Percentiles rank a stretch among this genome's conserved stretches.
These are phyloP conservation scores for Coniochaeta sp. DNA, from an alignment of 2,329 filamentous ascomycete species.

Conservation along the genomic window DNA sequence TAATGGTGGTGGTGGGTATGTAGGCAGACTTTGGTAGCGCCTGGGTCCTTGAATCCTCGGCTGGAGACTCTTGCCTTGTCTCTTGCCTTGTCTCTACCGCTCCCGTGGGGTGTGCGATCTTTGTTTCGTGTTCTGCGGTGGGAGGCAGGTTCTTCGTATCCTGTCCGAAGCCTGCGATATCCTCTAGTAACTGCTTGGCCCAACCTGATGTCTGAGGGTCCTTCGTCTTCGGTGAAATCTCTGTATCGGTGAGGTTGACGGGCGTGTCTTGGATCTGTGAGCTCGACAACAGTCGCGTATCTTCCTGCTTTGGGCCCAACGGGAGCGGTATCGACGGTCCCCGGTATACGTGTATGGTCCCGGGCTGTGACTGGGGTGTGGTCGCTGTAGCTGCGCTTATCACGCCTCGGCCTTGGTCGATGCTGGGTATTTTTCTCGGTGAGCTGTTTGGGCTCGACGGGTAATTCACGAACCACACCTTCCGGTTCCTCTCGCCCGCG, in stretches of 20 bases:
- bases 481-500: background rate
- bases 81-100: background rate
- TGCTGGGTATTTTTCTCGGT: background rate
- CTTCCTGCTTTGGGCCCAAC: conserved; percentile 17
- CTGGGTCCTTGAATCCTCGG: background rate
- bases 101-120: background rate
- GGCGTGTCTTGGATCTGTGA: background rate
- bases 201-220: background rate
- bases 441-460: background rate
- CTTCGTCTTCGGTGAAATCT: background rate
- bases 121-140: background rate
- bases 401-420: conserved; percentile 4
- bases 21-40: conserved; percentile 30
- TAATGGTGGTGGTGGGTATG: conserved; percentile 58
- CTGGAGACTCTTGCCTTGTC: background rate
- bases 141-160: background rate
- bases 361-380: conserved; percentile 27
- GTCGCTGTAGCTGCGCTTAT: conserved; percentile 25
- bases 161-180: background rate
- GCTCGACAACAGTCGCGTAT: background rate
- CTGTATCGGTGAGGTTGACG: background rate
- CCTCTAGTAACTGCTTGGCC: background rate
- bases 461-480: background rate
- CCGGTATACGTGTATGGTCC: conserved; percentile 18
- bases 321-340: conserved; percentile 15